Evolutionary conservation across 2,329 filamentous ascomycete genomes (phyloP).

Genomic region (Alternaria atra): DNA sequence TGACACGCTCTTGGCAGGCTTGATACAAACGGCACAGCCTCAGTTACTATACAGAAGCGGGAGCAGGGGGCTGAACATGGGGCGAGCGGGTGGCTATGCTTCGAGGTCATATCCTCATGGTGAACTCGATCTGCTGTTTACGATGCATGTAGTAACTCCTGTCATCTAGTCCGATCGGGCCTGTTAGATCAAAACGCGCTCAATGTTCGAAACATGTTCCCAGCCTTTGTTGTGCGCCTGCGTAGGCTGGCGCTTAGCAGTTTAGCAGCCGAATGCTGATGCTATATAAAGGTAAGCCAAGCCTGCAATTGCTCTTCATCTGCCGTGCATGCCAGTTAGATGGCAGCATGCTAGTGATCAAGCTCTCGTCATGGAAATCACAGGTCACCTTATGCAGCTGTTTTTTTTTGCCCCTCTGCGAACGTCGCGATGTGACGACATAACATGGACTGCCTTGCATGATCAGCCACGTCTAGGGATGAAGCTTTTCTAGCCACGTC

Average conservation of each 20-base stretch:
- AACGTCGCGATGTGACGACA: slow-evolving; percentile 6
- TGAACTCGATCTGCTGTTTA: slow-evolving; percentile 11
- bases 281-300: slow-evolving; percentile 42
- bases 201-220: slow-evolving; percentile 15
- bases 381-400: background rate
- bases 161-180: slow-evolving; percentile 4
- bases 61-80: slow-evolving; percentile 25
- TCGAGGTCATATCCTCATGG: slow-evolving; percentile 18
- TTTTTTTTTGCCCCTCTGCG: background rate
- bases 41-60: slow-evolving; percentile 37
- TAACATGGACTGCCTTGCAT: slow-evolving; percentile 5
- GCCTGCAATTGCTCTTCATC: slow-evolving; percentile 19
- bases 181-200: slow-evolving; percentile 3
- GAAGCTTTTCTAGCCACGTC: slow-evolving; percentile 22
- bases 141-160: slow-evolving; percentile 9
- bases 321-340: slow-evolving; percentile 13
- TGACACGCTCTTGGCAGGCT: slow-evolving; percentile 41
- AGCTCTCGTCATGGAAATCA: background rate
- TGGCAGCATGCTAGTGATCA: slow-evolving; percentile 8
- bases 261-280: slow-evolving; percentile 31
- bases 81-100: slow-evolving; percentile 39
- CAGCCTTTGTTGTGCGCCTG: slow-evolving; percentile 21
- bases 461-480: slow-evolving; percentile 18
- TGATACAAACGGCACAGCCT: slow-evolving; percentile 48
- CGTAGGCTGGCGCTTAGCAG: slow-evolving; percentile 43